Evolutionary conservation across 1,284 basidiomycete genomes (phyloP).

Genomic region (Sanghuangporus baumii): DNA sequence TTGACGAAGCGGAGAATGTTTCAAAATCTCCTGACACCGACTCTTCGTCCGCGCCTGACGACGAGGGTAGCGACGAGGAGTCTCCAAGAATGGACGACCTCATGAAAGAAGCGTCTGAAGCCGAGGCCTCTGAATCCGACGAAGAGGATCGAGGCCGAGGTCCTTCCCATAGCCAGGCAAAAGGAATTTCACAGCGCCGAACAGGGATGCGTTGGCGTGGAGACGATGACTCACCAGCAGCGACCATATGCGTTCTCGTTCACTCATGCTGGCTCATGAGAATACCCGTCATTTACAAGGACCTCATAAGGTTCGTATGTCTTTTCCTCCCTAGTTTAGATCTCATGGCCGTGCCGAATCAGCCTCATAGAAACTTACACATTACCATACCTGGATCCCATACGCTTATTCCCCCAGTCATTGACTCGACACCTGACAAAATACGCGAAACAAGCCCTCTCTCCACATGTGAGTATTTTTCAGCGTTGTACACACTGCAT

Average conservation of each 20-base stretch:
- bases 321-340: background rate
- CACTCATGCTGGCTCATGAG: conserved; percentile 75
- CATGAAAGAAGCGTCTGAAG: conserved; percentile 48
- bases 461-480: conserved; percentile 51
- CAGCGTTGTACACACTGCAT: background rate
- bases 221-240: conserved; percentile 47
- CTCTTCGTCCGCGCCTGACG: conserved; percentile 8
- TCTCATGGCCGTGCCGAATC: background rate
- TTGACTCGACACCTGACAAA: conserved; percentile 70
- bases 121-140: conserved; percentile 38
- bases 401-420: conserved; percentile 55
- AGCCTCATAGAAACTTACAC: conserved; percentile 70
- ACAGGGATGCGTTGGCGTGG: conserved; percentile 21
- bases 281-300: conserved; percentile 68
- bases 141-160: conserved; percentile 28
- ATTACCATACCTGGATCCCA: conserved; percentile 79
- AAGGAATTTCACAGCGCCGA: conserved; percentile 17
- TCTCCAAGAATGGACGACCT: conserved; percentile 44
- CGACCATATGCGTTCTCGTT: conserved; percentile 61
- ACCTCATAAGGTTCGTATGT: conserved; percentile 56
- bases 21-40: conserved; percentile 2
- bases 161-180: background rate
- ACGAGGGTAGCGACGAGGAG: conserved; percentile 19
- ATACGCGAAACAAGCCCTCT: conserved; percentile 57
- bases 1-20: conserved; percentile 21